Base-by-base conservation (phyloP, 805 yeast species). In the Tetrapisispora nanseiensis region DNA sequence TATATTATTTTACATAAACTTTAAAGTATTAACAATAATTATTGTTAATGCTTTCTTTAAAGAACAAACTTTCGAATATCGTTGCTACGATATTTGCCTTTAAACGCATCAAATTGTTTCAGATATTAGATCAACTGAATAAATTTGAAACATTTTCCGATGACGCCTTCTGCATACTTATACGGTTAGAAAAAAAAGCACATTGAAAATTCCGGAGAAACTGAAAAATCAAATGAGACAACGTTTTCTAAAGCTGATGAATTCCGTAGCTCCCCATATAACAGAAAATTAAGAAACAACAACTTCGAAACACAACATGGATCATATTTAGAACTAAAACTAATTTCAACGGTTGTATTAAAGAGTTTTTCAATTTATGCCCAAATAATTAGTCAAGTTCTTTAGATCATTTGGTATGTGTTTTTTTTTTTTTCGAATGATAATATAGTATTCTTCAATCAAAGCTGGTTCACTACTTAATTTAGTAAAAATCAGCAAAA, bases 401-500 rank as follows among this genome's bases (percentile, higher is more conserved):
- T n/a, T n/a, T n/a, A n/a, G n/a, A n/a, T n/a, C n/a, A 24, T 8
- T 24, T 24, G 27, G 27, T 24, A 24, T 8, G 11, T 11, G 10
- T 24, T 24, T 24, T 24, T 11, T 24, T 15, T 18, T 18, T 31
- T 31, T 16, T 8, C 7, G 11, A 9, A 24, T 24, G 27, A 11
- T 24, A 24, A 24, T n/a, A n/a, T n/a, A n/a, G n/a, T n/a, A n/a
- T n/a, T n/a, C n/a, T n/a, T n/a, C n/a, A n/a, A n/a, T 10, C 15
- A 16, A n/a, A 29, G 8, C 6, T n/a, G 9, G 15, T 10, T 4
- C 13, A 29, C 3, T n/a, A 29, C 16, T 29, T 15, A 2, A 7
- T 32, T 21, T 21, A 39, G 27, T 39, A 39, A 27, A 39, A 39
- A 39, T 39, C 42, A 24, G 42, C 42, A n/a, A 39, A 33, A 15